phyloP scores from a whole-genome alignment of 805 yeast genomes.

The Middelhovenomyces tepae region DNA sequence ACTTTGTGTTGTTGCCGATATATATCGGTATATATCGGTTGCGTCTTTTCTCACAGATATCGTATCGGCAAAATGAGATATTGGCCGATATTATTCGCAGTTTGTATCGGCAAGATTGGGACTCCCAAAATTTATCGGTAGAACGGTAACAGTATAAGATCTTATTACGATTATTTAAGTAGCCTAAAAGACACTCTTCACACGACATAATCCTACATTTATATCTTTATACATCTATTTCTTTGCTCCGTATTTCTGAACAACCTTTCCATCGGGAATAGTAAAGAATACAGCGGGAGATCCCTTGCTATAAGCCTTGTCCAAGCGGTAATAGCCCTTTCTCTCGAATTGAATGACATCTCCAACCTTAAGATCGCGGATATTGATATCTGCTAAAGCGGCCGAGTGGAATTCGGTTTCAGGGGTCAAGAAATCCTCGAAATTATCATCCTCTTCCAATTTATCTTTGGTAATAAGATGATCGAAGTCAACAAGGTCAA shows the following conservation, averaged over 20 bases:
- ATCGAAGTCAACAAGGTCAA: constrained; percentile 84
- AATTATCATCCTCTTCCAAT: constrained; percentile 87
- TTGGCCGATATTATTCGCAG: too few relatives aligned
- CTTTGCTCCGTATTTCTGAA: constrained; percentile 68
- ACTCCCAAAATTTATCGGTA: too few relatives aligned
- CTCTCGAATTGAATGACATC: constrained; percentile 92
- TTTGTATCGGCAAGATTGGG: too few relatives aligned
- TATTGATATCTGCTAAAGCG: constrained; percentile 75
- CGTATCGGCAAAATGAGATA: too few relatives aligned
- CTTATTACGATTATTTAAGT: too few relatives aligned
- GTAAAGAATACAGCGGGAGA: constrained; percentile 74
- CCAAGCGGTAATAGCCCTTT: constrained; percentile 90
- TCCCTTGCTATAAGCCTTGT: constrained; percentile 43
- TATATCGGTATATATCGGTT: too few relatives aligned
- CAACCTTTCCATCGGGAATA: constrained; percentile 91
- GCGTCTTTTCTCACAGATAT: too few relatives aligned
- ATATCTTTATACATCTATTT: too few relatives aligned
- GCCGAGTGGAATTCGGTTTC: constrained; percentile 72
- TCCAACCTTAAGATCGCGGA: constrained; percentile 68
- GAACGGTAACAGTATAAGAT: too few relatives aligned
- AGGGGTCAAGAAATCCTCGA: constrained; percentile 85
- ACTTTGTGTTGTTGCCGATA: too few relatives aligned
- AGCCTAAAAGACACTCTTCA: too few relatives aligned
- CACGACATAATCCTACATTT: too few relatives aligned
- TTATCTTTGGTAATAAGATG: constrained; percentile 92